Conservation (phyloP, 148 eudicot species). For the Amaranthus palmeri region DNA sequence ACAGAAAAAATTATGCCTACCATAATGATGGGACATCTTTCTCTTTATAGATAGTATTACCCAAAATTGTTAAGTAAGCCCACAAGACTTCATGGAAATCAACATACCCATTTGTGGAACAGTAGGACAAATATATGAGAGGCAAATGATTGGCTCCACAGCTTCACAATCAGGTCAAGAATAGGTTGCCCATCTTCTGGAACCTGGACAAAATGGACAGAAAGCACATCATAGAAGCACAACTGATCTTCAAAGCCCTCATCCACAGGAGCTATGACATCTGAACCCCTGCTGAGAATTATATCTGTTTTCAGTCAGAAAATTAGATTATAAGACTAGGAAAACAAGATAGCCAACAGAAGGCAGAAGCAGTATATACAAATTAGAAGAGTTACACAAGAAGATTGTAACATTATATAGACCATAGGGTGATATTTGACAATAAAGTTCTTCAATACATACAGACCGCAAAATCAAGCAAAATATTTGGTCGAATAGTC, state of each 20-base stretch:
- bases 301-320: slow-evolving; percentile 60
- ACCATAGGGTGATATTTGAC: background rate
- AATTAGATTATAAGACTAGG: slow-evolving; percentile 17
- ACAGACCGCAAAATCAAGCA: slow-evolving; percentile 7
- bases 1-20: too few relatives aligned
- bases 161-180: slow-evolving; percentile 78
- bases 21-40: too few relatives aligned
- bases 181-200: slow-evolving; percentile 75
- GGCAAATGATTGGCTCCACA: slow-evolving; percentile 99
- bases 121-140: slow-evolving; percentile 80
- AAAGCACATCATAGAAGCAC: slow-evolving; percentile 87
- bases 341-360: background rate
- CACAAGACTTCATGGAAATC: background rate
- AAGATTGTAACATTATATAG: background rate
- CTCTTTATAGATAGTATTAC: background rate
- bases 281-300: slow-evolving; percentile 57
- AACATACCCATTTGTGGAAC: slow-evolving; percentile 92
- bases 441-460: background rate
- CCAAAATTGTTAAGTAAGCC: background rate
- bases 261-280: slow-evolving; percentile 41
- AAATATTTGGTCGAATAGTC: background rate
- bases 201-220: slow-evolving; percentile 65
- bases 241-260: slow-evolving; percentile 40
- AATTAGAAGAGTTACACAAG: too few relatives aligned
- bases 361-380: slow-evolving; percentile 10